Percentiles rank a stretch among this genome's conserved stretches.
Evolutionary conservation across 495 filamentous ascomycete genomes (phyloP).

Genomic region (Hypoxylon crocopeplum): DNA sequence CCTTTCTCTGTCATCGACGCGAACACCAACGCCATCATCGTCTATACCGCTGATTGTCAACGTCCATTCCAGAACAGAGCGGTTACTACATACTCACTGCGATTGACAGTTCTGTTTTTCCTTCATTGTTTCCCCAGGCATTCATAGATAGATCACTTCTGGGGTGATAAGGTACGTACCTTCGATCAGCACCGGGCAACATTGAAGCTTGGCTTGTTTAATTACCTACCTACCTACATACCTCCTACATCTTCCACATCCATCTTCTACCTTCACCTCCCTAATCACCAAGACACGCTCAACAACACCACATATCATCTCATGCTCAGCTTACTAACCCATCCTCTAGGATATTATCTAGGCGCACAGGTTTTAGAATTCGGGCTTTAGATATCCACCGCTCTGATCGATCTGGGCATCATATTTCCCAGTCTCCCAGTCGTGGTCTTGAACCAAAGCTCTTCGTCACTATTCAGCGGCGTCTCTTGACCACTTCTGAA

Average conservation of each 20-base stretch:
- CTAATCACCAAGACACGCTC: neutral
- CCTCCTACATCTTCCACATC: neutral
- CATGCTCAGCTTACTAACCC: constrained; percentile 3
- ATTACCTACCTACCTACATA: constrained; percentile 1
- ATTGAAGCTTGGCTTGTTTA: constrained; percentile 1
- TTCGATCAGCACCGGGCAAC: neutral
- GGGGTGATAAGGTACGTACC: constrained; percentile 6
- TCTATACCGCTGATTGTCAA: too few relatives aligned
- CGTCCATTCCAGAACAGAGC: too few relatives aligned
- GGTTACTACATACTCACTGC: too few relatives aligned
- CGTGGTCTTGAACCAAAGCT: constrained; percentile 12
- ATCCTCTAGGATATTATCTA: constrained; percentile 2
- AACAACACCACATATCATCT: neutral
- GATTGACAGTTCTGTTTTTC: too few relatives aligned
- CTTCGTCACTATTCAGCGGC: constrained; percentile 3
- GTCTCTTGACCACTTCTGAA: constrained; percentile 9
- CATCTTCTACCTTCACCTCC: neutral
- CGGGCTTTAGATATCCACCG: neutral
- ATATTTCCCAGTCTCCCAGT: constrained; percentile 1
- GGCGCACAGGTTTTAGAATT: neutral
- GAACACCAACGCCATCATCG: too few relatives aligned
- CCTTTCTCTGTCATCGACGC: neutral
- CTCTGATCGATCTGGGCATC: neutral
- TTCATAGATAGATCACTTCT: neutral
- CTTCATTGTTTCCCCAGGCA: too few relatives aligned